Conservation (phyloP, 352 stramenopile genomes). For the Stramenopiles sp. region DNA sequence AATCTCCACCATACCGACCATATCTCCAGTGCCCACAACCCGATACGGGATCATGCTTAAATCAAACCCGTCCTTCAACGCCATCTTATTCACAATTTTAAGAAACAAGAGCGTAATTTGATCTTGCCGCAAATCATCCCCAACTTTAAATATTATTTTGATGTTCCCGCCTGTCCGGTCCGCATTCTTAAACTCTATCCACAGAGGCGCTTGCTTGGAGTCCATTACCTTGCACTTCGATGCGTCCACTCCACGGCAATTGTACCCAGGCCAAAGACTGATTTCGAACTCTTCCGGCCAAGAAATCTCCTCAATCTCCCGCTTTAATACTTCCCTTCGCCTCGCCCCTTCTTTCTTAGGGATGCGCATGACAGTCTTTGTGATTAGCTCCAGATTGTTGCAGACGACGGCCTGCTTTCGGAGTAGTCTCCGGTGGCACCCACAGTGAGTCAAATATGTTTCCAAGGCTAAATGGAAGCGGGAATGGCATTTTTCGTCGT, state of each 20-base stretch:
- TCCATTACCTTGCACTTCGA: constrained; percentile 70
- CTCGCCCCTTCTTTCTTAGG: neutral
- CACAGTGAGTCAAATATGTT: neutral
- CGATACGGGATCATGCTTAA: constrained; percentile 86
- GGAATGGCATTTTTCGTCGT: neutral
- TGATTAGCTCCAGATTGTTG: neutral
- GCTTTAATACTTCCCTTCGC: neutral
- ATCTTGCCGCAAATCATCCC: constrained; percentile 97
- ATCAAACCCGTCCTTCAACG: constrained; percentile 96
- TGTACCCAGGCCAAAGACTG: neutral
- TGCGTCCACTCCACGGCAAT: constrained; percentile 31
- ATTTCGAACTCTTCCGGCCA: neutral
- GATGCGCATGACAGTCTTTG: neutral
- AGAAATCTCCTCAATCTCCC: neutral
- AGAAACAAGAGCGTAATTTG: constrained; percentile 99
- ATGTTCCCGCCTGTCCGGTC: too few species aligned
- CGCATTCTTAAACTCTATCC: constrained; percentile 63
- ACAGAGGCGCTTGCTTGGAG: constrained; percentile 70
- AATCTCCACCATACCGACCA: constrained; percentile 26
- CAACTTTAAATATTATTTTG: constrained; percentile 97
- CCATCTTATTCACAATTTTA: constrained; percentile 91
- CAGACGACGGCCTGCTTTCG: neutral
- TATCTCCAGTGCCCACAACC: constrained; percentile 20
- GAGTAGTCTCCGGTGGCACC: neutral
- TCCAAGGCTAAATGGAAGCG: neutral